Evolutionary conservation across 441 rosid species (phyloP).

Genomic region (Macaranga tanarius): DNA sequence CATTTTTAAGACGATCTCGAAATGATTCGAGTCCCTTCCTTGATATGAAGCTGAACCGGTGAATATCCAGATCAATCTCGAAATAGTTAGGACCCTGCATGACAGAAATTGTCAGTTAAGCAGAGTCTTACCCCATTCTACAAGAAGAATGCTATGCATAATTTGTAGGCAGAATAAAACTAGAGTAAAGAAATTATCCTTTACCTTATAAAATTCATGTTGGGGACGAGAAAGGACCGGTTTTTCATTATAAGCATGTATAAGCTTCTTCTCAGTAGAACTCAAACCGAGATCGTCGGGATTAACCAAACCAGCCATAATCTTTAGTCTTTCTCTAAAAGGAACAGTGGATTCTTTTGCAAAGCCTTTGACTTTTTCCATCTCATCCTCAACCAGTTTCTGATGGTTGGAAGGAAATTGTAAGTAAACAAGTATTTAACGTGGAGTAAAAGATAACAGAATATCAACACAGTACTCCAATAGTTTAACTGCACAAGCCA

Average conservation of each 20-base stretch:
- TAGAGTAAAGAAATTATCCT: not conserved
- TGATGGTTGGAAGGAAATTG: slow-evolving; percentile 28
- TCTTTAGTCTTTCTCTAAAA: slow-evolving; percentile 92
- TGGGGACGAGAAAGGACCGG: slow-evolving; percentile 97
- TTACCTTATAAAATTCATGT: slow-evolving; percentile 69
- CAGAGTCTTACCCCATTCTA: not conserved
- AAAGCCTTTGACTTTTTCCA: slow-evolving; percentile 89
- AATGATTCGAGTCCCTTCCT: slow-evolving; percentile 88
- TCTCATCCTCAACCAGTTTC: slow-evolving; percentile 85
- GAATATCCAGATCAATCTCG: slow-evolving; percentile 92
- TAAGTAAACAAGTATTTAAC: not conserved
- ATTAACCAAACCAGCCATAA: slow-evolving; percentile 74
- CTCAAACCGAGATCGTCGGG: slow-evolving; percentile 75
- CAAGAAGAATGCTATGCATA: no score
- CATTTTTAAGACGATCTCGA: slow-evolving; percentile 69
- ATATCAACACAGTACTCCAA: not conserved
- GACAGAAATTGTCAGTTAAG: not conserved
- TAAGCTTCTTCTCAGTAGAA: slow-evolving; percentile 78
- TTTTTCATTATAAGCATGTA: slow-evolving; percentile 79
- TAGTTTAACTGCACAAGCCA: not conserved
- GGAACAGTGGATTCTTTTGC: slow-evolving; percentile 67
- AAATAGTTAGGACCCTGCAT: slow-evolving; percentile 82
- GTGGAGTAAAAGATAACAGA: not conserved
- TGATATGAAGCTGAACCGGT: slow-evolving; percentile 86
- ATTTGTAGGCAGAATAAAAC: not conserved